A percentile compares a stretch with the other conserved stretches of the same genome.
phyloP scores from a whole-genome alignment of 2,329 filamentous ascomycete species.

The Fusarium mundagurra region DNA sequence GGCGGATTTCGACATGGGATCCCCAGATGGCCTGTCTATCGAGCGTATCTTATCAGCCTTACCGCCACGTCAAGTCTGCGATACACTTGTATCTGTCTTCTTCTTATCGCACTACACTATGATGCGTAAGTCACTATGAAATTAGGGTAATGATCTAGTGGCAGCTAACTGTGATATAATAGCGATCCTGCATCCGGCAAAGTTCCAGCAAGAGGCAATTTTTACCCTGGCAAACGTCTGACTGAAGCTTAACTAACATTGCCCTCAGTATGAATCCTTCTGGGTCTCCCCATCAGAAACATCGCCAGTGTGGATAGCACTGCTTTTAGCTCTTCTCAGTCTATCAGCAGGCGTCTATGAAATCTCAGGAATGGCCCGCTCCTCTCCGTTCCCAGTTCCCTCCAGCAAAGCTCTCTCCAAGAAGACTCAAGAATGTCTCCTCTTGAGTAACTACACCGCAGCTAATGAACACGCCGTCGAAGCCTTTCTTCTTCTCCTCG shows the following conservation, averaged over 20 bases:
- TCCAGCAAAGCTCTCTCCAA: conserved; percentile 31
- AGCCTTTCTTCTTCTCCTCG: conserved; percentile 54
- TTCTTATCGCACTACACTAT: conserved; percentile 42
- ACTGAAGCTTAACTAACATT: no score
- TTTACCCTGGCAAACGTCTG: no score
- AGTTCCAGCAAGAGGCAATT: conserved; percentile 45
- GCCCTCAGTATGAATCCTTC: conserved; percentile 53
- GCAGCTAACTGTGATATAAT: accelerated
- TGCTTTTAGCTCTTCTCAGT: conserved; percentile 56
- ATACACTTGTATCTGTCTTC: conserved; percentile 46
- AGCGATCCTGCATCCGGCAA: conserved; percentile 43
- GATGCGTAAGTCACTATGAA: conserved; percentile 43
- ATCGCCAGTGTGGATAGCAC: conserved; percentile 56
- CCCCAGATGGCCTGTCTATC: not conserved
- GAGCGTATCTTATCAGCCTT: conserved; percentile 31
- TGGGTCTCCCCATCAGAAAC: conserved; percentile 46
- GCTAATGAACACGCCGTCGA: conserved; percentile 55
- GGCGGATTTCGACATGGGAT: not conserved
- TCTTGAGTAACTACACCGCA: conserved; percentile 56
- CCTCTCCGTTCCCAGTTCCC: conserved; percentile 33
- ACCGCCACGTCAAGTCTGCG: conserved; percentile 42
- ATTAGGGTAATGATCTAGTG: no score
- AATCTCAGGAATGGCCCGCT: conserved; percentile 29
- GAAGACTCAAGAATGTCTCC: conserved; percentile 53
- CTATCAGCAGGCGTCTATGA: conserved; percentile 49